These are phyloP conservation scores for Spirogloea muscicola DNA, from an alignment of 139 green algal genomes.

Conservation along the genomic window DNA sequence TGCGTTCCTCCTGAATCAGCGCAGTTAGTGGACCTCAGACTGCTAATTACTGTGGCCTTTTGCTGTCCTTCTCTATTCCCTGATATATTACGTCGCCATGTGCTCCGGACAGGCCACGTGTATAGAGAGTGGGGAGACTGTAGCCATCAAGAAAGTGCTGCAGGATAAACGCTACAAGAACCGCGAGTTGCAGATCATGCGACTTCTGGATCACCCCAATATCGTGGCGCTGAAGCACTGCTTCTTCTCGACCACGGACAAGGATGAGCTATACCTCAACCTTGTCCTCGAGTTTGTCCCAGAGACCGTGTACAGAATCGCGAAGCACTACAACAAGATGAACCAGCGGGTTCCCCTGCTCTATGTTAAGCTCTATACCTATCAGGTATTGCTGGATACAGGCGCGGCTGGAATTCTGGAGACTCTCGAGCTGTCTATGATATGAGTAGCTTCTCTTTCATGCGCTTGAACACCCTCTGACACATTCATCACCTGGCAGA, in stretches of 20 bases:
- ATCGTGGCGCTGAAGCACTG: constrained; percentile 95
- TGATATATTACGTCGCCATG: too few species aligned
- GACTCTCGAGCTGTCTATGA: too few species aligned
- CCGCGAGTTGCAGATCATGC: constrained; percentile 97
- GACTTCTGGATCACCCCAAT: constrained; percentile 92
- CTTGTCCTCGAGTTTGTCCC: constrained; percentile 98
- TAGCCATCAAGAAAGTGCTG: constrained; percentile 99
- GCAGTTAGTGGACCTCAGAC: too few species aligned
- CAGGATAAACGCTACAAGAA: constrained; percentile 99
- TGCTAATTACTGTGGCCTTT: too few species aligned
- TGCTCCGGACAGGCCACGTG: constrained; percentile 60
- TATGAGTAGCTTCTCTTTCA: too few species aligned
- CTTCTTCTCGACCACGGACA: constrained; percentile 79
- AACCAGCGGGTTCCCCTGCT: constrained; percentile 87
- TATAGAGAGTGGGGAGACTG: constrained; percentile 89
- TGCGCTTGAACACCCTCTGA: too few species aligned
- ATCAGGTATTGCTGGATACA: too few species aligned
- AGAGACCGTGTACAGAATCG: constrained; percentile 94
- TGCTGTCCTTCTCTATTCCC: too few species aligned
- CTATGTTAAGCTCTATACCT: constrained; percentile 93
- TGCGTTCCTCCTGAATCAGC: too few species aligned
- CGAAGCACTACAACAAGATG: constrained; percentile 93
- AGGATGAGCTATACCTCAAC: constrained; percentile 89
- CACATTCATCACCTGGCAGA: too few species aligned
- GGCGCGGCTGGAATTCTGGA: too few species aligned